Percentiles rank a stretch among this genome's conserved stretches.
These are phyloP conservation scores for Mortierella sp. DNA, from an alignment of 371 early-diverging fungal species.

Conservation along the genomic window DNA sequence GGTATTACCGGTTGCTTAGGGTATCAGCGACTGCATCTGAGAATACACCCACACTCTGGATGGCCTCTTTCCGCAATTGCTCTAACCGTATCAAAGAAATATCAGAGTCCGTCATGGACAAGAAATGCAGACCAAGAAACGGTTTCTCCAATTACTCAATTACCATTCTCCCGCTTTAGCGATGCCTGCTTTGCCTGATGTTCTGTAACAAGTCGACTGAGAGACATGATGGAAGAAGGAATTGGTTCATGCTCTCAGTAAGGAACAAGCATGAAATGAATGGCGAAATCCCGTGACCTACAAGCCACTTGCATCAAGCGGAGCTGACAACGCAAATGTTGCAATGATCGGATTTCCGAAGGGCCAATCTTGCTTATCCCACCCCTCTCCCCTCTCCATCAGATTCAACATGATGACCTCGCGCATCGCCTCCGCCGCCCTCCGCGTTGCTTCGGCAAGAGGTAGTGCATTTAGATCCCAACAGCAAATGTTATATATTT, in stretches of 20 bases:
- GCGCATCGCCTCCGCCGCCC: constrained; percentile 55
- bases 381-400: constrained; percentile 10
- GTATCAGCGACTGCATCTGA: constrained; percentile 70
- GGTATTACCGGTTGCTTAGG: constrained; percentile 65
- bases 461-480: constrained; percentile 25
- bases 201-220: constrained; percentile 59
- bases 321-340: neutral
- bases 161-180: constrained; percentile 61
- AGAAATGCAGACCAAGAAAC: neutral
- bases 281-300: constrained; percentile 3
- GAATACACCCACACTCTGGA: constrained; percentile 62
- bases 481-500: neutral
- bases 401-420: constrained; percentile 41
- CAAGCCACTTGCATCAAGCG: constrained; percentile 20
- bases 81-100: constrained; percentile 49
- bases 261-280: neutral
- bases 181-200: constrained; percentile 62
- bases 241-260: neutral
- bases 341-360: constrained; percentile 42
- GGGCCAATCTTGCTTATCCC: constrained; percentile 21
- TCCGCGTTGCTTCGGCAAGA: constrained; percentile 55
- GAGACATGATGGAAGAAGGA: constrained; percentile 36
- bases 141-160: neutral
- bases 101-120: neutral
- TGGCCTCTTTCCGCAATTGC: constrained; percentile 66